These are phyloP conservation scores for Metarhizium robertsii DNA, from an alignment of 2,329 filamentous ascomycete species.

Conservation along the genomic window DNA sequence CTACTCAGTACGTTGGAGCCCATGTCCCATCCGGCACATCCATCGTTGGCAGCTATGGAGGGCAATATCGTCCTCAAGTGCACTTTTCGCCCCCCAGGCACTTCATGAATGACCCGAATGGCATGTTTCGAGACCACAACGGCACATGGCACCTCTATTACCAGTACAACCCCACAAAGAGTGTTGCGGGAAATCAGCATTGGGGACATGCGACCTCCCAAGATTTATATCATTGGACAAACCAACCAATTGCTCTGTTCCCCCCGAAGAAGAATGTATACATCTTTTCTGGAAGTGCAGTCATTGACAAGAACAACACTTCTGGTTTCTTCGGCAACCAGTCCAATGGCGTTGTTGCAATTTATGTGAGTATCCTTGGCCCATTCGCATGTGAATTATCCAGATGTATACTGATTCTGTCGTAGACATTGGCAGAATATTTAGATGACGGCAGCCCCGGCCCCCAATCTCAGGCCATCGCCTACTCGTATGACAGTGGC, in stretches of 20 bases:
- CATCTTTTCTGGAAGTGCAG: conserved; percentile 46
- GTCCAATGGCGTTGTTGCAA: conserved; percentile 50
- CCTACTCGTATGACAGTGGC: conserved; percentile 52
- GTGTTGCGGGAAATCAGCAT: conserved; percentile 49
- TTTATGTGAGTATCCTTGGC: conserved; percentile 14
- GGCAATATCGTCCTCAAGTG: conserved; percentile 12
- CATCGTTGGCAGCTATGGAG: conserved; percentile 11
- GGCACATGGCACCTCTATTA: conserved; percentile 58
- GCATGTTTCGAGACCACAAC: conserved; percentile 39
- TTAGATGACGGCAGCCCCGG: conserved; percentile 1
- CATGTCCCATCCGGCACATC: conserved; percentile 14
- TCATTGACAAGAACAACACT: conserved; percentile 54
- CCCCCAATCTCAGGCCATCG: conserved; percentile 46
- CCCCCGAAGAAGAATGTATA: conserved; percentile 32
- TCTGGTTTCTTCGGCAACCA: conserved; percentile 55
- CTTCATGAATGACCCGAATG: conserved; percentile 9
- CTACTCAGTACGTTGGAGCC: background rate
- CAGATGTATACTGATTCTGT: background rate
- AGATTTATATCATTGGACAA: conserved; percentile 56
- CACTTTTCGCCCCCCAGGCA: conserved; percentile 4
- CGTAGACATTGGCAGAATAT: conserved; percentile 13
- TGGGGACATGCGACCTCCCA: conserved; percentile 57
- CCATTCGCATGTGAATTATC: background rate
- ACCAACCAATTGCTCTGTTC: conserved; percentile 53
- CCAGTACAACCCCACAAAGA: conserved; percentile 38